phyloP scores from a whole-genome alignment of 2,329 filamentous ascomycete species.

The Ophiostoma triangulosporum region DNA sequence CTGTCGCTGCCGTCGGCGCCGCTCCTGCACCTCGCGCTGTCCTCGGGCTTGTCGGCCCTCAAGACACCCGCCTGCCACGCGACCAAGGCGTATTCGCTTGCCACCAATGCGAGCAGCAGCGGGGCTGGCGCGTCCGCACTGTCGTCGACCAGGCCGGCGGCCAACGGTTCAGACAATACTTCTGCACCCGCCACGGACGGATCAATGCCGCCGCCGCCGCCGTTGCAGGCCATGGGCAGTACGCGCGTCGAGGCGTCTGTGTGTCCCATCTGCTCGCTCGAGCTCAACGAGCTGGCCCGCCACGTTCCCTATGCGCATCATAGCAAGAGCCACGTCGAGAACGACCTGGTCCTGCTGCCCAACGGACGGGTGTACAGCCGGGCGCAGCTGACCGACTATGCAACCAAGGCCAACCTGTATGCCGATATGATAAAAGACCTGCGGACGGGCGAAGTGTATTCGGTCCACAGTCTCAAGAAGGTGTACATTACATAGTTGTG shows the following conservation, averaged over 20 bases:
- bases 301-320: constrained; percentile 91
- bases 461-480: constrained; percentile 55
- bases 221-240: constrained; percentile 5
- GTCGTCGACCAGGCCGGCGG: too few relatives aligned
- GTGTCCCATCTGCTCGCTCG: constrained; percentile 90
- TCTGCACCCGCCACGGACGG: not conserved
- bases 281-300: constrained; percentile 81
- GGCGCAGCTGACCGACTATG: constrained; percentile 59
- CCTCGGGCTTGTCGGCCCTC: constrained; percentile 80
- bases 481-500: constrained; percentile 66
- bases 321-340: constrained; percentile 83
- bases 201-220: constrained; percentile 2
- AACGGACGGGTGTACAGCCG: constrained; percentile 78
- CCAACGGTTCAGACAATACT: not conserved
- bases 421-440: constrained; percentile 62
- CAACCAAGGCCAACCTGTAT: constrained; percentile 62
- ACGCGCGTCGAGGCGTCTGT: constrained; percentile 24
- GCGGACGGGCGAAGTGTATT: constrained; percentile 56
- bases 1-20: constrained; percentile 71
- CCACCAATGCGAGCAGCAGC: not conserved
- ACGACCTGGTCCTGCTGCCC: constrained; percentile 73
- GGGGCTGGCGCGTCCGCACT: not conserved
- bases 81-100: constrained; percentile 25
- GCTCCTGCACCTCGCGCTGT: constrained; percentile 79
- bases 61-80: constrained; percentile 86